Evolutionary conservation across 1,139 yeast species (phyloP).

Genomic region (Candida sojae): DNA sequence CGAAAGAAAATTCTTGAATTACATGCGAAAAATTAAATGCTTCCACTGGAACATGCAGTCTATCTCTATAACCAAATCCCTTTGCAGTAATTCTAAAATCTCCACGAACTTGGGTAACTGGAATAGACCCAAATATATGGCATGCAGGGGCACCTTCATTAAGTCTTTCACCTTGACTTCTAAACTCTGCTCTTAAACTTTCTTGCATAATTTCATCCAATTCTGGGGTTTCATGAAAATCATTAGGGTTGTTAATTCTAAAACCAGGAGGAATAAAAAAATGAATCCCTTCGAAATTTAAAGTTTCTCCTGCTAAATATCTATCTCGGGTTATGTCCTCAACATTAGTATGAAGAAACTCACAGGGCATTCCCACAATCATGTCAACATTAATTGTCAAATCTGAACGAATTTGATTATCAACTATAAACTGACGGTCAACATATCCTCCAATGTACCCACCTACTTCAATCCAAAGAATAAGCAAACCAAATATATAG

Average conservation of each 20-base stretch:
- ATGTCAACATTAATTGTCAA: slow-evolving; percentile 77
- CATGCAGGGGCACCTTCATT: slow-evolving; percentile 74
- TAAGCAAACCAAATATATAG: slow-evolving; percentile 58
- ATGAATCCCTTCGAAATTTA: slow-evolving; percentile 64
- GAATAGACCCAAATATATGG: slow-evolving; percentile 82
- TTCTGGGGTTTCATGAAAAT: slow-evolving; percentile 60
- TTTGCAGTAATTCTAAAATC: slow-evolving; percentile 82
- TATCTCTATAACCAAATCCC: slow-evolving; percentile 60
- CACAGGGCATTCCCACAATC: slow-evolving; percentile 84
- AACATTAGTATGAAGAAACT: slow-evolving; percentile 70
- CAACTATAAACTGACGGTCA: slow-evolving; percentile 77
- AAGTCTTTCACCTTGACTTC: slow-evolving; percentile 37
- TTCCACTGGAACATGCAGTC: slow-evolving; percentile 47
- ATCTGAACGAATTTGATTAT: slow-evolving; percentile 57
- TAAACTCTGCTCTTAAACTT: slow-evolving; percentile 64
- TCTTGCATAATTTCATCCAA: slow-evolving; percentile 66
- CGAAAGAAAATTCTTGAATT: slow-evolving; percentile 86
- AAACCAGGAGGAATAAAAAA: slow-evolving; percentile 56
- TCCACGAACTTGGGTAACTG: slow-evolving; percentile 85
- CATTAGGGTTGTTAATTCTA: slow-evolving; percentile 43
- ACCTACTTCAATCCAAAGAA: slow-evolving; percentile 87
- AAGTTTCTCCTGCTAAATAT: slow-evolving; percentile 71
- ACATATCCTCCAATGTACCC: slow-evolving; percentile 82
- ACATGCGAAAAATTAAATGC: slow-evolving; percentile 79
- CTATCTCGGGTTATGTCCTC: slow-evolving; percentile 78